Percentiles rank a stretch among this genome's conserved stretches.
Conservation (phyloP, 108 stramenopile genomes). For the Nannochloropsis gaditana region DNA sequence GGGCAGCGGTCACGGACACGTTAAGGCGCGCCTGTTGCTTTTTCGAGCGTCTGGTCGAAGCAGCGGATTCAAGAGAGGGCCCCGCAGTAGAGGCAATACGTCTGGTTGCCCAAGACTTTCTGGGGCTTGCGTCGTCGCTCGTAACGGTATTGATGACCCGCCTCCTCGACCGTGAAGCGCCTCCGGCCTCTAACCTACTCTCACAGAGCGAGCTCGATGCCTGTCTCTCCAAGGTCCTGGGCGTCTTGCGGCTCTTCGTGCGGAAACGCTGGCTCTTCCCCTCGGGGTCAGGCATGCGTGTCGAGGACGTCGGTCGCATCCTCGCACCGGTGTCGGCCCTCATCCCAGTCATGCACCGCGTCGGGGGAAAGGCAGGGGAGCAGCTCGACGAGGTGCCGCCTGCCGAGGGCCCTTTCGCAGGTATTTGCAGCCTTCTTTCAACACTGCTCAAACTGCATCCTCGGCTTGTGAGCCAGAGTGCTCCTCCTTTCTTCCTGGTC, state of each 20-base stretch:
- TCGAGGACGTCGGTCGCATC: neutral
- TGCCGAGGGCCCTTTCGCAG: neutral
- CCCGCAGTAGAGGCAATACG: neutral
- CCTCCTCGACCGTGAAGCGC: no score
- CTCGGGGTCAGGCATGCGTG: neutral
- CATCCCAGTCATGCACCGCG: neutral
- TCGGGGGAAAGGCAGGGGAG: neutral
- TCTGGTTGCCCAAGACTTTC: neutral
- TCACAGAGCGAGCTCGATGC: no score
- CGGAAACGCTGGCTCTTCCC: slow-evolving; percentile 14
- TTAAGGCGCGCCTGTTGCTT: neutral
- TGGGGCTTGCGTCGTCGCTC: neutral
- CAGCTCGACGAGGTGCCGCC: neutral
- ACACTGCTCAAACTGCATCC: neutral
- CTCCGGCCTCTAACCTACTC: no score
- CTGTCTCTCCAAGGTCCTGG: neutral
- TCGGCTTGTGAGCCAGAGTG: neutral
- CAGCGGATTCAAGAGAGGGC: neutral
- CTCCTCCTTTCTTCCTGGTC: neutral
- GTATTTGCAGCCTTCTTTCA: neutral
- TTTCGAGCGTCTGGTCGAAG: neutral
- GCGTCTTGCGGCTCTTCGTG: neutral
- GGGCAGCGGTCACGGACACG: neutral
- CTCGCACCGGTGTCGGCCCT: neutral
- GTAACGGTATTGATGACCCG: neutral